Evolutionary conservation across 768 basidiomycete species (phyloP), one percentile per base, ranked within the genome.

Genomic region (Ramaria sp.): DNA sequence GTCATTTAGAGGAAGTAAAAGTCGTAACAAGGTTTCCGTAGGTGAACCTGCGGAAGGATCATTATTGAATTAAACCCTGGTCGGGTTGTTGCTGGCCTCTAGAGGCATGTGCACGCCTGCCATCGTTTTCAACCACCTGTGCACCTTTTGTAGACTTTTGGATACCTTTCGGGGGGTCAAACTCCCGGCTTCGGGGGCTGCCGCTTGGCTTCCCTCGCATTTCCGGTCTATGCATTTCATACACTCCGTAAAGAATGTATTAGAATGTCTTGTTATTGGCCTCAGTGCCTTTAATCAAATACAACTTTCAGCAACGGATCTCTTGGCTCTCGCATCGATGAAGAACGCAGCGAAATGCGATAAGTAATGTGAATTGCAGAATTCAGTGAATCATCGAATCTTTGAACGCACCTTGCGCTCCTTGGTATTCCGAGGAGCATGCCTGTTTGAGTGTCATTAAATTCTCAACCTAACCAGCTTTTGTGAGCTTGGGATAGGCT

Each of bases 261-360:
- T 22, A 19, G 41, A 43, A 37, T 20, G 41, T 42, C 15, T 33
- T 19, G 37, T 27, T 22, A 50, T 45, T 49, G 49, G 22, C 17
- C 17, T n/a, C 7, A 11, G 33, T 34, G 33, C 33, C 33, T 34
- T 34, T 34, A 34, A 34, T 34, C 15, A 15, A 50, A 50, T 62
- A 70, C 68, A 76, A 76, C 74, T 74, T 74, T 75, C 70, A 75
- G 72, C 79, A 80, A 80, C 71, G 78, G 80, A 81, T 82, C 78
- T 80, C 81, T 82, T 83, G 82, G 81, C n/a, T n/a, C n/a, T n/a
- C n/a, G n/a, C n/a, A n/a, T n/a, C n/a, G n/a, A n/a, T n/a, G n/a
- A n/a, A n/a, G n/a, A n/a, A n/a, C n/a, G n/a, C n/a, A n/a, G n/a
- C n/a, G n/a, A n/a, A n/a, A n/a, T n/a, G n/a, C n/a, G n/a, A n/a